Evolutionary conservation across 2,329 filamentous ascomycete genomes (phyloP).

Genomic region (Pseudocercospora fijiensis): DNA sequence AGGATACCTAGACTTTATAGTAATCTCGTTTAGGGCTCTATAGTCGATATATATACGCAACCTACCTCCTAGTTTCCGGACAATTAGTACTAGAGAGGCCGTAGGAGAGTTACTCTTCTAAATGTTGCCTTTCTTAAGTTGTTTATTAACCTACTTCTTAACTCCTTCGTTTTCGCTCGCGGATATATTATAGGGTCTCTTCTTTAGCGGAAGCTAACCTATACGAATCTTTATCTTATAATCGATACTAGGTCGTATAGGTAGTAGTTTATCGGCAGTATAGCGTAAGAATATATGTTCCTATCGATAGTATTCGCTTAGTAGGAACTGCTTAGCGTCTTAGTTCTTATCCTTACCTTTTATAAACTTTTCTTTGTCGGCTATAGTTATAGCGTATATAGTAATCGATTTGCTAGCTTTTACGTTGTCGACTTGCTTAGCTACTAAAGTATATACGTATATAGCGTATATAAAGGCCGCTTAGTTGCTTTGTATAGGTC

Average conservation of each 20-base stretch:
- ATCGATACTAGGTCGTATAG: neutral
- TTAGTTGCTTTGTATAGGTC: neutral
- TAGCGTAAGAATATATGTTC: neutral
- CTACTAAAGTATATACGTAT: neutral
- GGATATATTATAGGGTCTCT: neutral
- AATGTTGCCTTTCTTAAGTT: neutral
- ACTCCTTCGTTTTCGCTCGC: neutral
- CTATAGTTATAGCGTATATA: neutral
- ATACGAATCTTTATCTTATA: neutral
- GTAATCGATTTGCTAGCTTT: neutral
- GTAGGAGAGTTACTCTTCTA: no score
- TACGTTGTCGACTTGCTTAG: neutral
- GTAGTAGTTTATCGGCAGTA: neutral
- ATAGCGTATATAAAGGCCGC: no score
- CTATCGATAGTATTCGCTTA: neutral
- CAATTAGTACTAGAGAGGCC: no score
- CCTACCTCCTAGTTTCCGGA: neutral
- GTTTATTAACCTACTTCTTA: slow-evolving; percentile 4
- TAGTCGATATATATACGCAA: slow-evolving; percentile 5
- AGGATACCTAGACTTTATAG: neutral
- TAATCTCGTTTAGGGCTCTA: slow-evolving; percentile 1
- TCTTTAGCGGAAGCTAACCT: neutral
- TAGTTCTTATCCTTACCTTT: neutral
- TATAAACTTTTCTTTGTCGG: slow-evolving; percentile 1
- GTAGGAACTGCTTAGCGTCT: neutral